Conservation (phyloP, 2,329 filamentous ascomycete genomes). For the Xylaria sp. region DNA sequence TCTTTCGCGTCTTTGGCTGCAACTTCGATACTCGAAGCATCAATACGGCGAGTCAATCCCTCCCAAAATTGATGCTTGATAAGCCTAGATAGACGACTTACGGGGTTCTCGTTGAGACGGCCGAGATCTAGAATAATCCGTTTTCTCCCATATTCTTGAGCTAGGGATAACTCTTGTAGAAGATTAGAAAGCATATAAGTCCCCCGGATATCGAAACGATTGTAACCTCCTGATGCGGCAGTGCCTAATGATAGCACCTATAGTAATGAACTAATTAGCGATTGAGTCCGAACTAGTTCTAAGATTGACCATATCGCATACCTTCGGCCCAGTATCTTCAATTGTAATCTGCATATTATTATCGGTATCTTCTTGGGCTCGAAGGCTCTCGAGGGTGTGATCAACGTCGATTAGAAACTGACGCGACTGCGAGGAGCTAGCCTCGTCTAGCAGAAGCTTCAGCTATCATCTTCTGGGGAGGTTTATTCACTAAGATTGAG, state of each 20-base stretch:
- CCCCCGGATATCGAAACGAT: conserved; percentile 89
- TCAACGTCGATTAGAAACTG: conserved; percentile 91
- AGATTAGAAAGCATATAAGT: conserved; percentile 98
- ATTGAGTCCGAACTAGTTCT: not conserved
- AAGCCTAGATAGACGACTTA: conserved; percentile 84
- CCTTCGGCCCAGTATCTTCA: conserved; percentile 93
- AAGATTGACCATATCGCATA: conserved; percentile 32
- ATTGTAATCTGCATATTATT: conserved; percentile 97
- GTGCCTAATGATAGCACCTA: conserved; percentile 86
- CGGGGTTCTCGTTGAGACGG: conserved; percentile 93
- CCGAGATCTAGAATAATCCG: conserved; percentile 92
- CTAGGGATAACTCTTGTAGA: conserved; percentile 91
- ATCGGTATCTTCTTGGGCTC: conserved; percentile 91
- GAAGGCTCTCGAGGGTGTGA: conserved; percentile 79
- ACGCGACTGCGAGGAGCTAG: conserved; percentile 70
- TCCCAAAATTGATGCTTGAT: conserved; percentile 95
- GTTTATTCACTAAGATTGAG: not conserved
- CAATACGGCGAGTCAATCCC: conserved; percentile 87
- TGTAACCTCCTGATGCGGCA: conserved; percentile 84
- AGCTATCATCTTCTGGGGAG: conserved; percentile 2
- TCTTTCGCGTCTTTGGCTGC: conserved; percentile 94
- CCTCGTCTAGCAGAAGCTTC: conserved; percentile 70
- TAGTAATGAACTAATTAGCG: conserved; percentile 27
- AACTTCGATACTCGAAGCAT: conserved; percentile 85
- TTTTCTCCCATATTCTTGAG: conserved; percentile 88